Percentiles rank a stretch among this genome's conserved stretches.
These are phyloP conservation scores for Piromyces sp. DNA, from an alignment of 192 early-diverging fungal genomes.

Conservation along the genomic window DNA sequence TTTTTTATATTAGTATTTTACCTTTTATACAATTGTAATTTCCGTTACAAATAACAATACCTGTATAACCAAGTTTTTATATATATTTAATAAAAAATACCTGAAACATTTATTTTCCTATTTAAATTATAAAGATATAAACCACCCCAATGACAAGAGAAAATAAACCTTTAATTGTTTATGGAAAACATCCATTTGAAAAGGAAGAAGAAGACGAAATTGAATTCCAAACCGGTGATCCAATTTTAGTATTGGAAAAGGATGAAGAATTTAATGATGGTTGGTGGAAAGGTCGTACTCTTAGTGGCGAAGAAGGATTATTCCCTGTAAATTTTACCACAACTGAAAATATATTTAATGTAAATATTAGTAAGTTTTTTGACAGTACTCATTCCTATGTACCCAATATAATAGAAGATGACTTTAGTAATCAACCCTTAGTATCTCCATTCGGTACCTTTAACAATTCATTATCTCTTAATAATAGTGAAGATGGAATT, in stretches of 20 bases:
- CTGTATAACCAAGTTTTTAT: too few species aligned
- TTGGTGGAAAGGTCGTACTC: not conserved
- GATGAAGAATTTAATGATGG: not conserved
- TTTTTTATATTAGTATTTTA: too few species aligned
- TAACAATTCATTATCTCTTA: not conserved
- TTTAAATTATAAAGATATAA: too few species aligned
- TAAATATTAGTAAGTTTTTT: not conserved
- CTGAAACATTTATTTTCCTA: too few species aligned
- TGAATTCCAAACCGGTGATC: not conserved
- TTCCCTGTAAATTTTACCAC: not conserved
- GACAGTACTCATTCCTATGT: not conserved
- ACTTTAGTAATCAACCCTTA: not conserved
- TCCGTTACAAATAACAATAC: too few species aligned
- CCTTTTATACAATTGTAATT: too few species aligned
- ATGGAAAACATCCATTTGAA: not conserved
- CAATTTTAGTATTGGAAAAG: not conserved
- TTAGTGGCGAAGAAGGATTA: not conserved
- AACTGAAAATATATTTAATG: not conserved
- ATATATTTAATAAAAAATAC: too few species aligned
- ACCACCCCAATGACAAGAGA: not conserved
- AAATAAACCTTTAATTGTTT: not conserved
- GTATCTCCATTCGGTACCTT: not conserved
- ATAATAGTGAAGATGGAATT: not conserved
- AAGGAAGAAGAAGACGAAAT: not conserved
- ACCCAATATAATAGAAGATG: not conserved